Conservation (phyloP, 78 protist species). For the Blattamonas nauphoetae region DNA sequence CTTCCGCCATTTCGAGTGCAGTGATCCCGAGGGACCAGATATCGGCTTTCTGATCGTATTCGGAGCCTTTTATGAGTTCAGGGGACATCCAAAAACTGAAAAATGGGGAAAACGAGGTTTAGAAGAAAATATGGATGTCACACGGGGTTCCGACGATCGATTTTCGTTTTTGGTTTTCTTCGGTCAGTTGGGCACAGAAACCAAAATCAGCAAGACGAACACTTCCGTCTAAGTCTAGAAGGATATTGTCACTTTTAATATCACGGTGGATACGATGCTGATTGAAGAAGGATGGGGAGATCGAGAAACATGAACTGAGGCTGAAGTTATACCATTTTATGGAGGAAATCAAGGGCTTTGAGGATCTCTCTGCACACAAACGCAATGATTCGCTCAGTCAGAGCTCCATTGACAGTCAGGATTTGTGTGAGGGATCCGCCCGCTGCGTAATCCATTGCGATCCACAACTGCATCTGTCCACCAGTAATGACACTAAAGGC, state of each 20-base stretch:
- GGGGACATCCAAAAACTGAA: slow-evolving; percentile 86
- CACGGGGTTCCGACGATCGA: slow-evolving; percentile 83
- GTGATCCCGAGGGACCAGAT: slow-evolving; percentile 84
- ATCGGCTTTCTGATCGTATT: slow-evolving; percentile 72
- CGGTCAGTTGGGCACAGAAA: slow-evolving; percentile 76
- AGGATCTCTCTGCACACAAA: slow-evolving; percentile 39
- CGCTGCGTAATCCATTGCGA: slow-evolving; percentile 77
- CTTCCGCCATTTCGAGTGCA: slow-evolving; percentile 73
- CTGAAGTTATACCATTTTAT: not conserved
- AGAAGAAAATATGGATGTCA: not conserved
- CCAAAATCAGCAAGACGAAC: slow-evolving; percentile 86
- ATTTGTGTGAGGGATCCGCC: slow-evolving; percentile 79
- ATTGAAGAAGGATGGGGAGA: not conserved
- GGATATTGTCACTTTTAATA: slow-evolving; percentile 78
- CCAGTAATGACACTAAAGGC: too few relatives aligned
- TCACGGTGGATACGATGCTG: slow-evolving; percentile 75
- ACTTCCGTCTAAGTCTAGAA: slow-evolving; percentile 56
- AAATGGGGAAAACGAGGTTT: not conserved
- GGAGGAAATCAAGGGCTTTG: slow-evolving; percentile 60
- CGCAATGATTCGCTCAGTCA: slow-evolving; percentile 73
- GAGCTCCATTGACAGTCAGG: slow-evolving; percentile 37
- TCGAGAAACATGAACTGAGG: too few relatives aligned
- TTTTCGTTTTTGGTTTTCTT: slow-evolving; percentile 56
- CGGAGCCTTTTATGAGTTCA: slow-evolving; percentile 73
- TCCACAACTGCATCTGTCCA: slow-evolving; percentile 67